Base-by-base conservation (phyloP, 257 asterid genomes). In the Oldenlandia corymbosa region DNA sequence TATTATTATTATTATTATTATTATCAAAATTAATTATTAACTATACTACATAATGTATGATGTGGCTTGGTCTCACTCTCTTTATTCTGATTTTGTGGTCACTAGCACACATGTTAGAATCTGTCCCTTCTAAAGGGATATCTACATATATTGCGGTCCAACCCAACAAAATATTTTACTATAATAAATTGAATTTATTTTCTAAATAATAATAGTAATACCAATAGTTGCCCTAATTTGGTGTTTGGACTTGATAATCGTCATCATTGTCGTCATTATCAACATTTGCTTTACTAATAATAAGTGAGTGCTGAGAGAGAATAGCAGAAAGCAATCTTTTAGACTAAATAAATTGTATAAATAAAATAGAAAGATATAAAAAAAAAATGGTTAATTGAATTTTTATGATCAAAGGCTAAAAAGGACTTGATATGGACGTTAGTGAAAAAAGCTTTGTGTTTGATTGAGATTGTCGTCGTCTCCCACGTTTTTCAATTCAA, bases 391-490 rank as follows among this genome's bases (percentile, higher is more conserved):
- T 36, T 34, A 62, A n/a, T n/a, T n/a, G n/a, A n/a, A n/a, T n/a
- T n/a, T n/a, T n/a, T n/a, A n/a, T n/a, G n/a, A n/a, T n/a, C n/a
- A 63, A 37, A 34, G 20, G 49, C 58, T 47, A 50, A 50, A n/a
- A 57, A 68, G 62, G 71, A 45, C 71, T 48, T 31, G 57, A 48
- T 62, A 62, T 46, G 51, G 58, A 68, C 62, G 12, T 61, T 32
- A 41, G 46, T 34, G 51, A 53, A 47, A 58, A 43, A 24, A 10
- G 17, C 17, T 26, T 60, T 58, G n/a, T n/a, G n/a, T 48, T 68
- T 31, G 65, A 60, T 45, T 30, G 42, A 70, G 58, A 63, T 55
- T 50, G 68, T 37, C 10, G 68, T 37, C 10, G 53, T 8, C 52
- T 24, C 50, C 51, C 63, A 48, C 36, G 31, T 64, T 47, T 65